Base-by-base conservation (phyloP, 495 filamentous ascomycete genomes). In the Letharia columbiana region DNA sequence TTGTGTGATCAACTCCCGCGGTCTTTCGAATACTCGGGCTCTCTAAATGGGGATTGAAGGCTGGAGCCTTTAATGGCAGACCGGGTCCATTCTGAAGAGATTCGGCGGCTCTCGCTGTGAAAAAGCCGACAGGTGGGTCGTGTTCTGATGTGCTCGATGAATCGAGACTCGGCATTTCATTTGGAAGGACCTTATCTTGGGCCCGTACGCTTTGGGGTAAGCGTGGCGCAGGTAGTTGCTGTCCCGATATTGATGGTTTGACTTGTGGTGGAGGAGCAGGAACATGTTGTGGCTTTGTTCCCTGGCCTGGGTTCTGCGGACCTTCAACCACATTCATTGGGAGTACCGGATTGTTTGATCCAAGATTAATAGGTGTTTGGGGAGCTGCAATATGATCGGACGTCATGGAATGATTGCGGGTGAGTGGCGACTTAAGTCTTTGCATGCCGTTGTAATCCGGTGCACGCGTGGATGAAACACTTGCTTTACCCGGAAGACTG, bases 11-110 rank as follows among this genome's bases (percentile, higher is more conserved):
- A 58, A 97, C 82, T n/a, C 92, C 92, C 0, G 89, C 87, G 5
- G 92, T 96, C 71, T 93, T 91, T 41, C 90, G 87, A 66, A 96
- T 93, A 0, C 90, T 91, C 0, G 92, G 90, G 67, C 89, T 92
- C 69, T 96, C 91, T 7, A 86, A 81, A 64, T 87, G 84, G 4
- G 91, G 91, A 72, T 97, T 90, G 75, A 96, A 97, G 60, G 79
- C 78, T 7, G 84, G 82, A 11, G 81, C 81, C 20, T 84, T 79
- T 8, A 76, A 62, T 7, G 79, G 75, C 3, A 73, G 73, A 17
- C 70, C 72, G 23, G 74, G 67, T 8, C 72, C 68, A 33, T 75
- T 69, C 50, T 78, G 75, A n/a, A 80, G 75, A 37, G 80, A 77
- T 33, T 81, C 81, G 13, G 88, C 87, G 64, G 85, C 89, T 60